A percentile compares a stretch with the other conserved stretches of the same genome.
phyloP scores from a whole-genome alignment of 805 yeast species.

The Lipomyces chichibuensis region DNA sequence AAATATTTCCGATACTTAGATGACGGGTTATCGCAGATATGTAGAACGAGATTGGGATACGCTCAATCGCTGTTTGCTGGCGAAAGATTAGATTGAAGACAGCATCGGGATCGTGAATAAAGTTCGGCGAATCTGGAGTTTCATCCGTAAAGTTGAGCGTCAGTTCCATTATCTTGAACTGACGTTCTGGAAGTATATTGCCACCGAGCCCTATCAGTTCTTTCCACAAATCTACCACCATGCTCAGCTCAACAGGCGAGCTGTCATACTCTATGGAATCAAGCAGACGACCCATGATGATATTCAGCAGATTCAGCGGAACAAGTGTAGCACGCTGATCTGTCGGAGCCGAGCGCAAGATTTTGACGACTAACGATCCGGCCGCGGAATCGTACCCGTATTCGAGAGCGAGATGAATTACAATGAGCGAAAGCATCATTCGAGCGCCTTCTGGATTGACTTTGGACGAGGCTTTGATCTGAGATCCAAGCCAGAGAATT shows the following conservation, averaged over 20 bases:
- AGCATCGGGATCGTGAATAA: not conserved
- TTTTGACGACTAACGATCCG: constrained; percentile 14
- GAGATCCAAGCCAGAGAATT: constrained; percentile 14
- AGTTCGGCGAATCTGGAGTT: not conserved
- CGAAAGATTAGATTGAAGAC: not conserved
- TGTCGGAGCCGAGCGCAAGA: not conserved
- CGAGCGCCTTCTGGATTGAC: constrained; percentile 12
- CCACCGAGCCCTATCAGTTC: constrained; percentile 9
- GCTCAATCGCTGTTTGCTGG: not conserved
- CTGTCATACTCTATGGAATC: not conserved
- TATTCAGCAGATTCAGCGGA: not conserved
- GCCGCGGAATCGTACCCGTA: constrained; percentile 16
- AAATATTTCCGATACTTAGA: constrained; percentile 9
- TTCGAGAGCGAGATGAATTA: constrained; percentile 24
- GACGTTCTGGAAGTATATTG: constrained; percentile 11
- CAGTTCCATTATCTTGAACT: constrained; percentile 19
- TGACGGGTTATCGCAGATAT: constrained; percentile 8
- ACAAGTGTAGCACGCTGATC: not conserved
- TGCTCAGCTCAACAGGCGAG: constrained; percentile 7
- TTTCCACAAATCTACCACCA: constrained; percentile 16
- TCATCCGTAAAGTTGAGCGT: constrained; percentile 16
- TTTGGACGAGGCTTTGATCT: constrained; percentile 11
- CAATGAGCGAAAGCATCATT: constrained; percentile 6
- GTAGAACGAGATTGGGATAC: constrained; percentile 18
- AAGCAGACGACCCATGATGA: constrained; percentile 8